Base-by-base conservation (phyloP, 257 asterid genomes). In the Leonotis leonurus region DNA sequence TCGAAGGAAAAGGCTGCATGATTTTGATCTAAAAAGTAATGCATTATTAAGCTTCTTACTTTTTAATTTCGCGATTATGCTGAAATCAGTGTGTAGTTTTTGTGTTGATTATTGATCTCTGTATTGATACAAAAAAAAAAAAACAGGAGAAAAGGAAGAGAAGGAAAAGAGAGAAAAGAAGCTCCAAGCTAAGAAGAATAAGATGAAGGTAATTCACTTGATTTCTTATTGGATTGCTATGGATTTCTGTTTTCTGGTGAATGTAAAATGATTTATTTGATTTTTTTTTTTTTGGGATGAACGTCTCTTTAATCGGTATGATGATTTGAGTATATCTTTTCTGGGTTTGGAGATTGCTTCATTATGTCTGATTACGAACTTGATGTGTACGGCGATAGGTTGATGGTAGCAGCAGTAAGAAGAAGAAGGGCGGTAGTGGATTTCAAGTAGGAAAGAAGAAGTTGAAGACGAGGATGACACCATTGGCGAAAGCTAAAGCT, bases 371-470 rank as follows among this genome's bases (percentile, higher is more conserved):
- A 35, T 3, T 1, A 49, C 6, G 12, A 35, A 29, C 30, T 41
- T 58, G 56, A 60, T 61, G 68, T 70, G 71, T 64, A 37, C 2
- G 30, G 60, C 76, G 64, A 36, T 76, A 93, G 97, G 96, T 93
- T 72, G 97, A 89, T 80, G 94, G 95, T 70, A 72, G 76, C 72
- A 78, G 74, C 76, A 79, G 59, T 57, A 83, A 79, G 82, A 89
- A 86, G 77, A 85, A 83, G 87, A 90, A 76, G 65, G 81, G 84
- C 68, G 83, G 75, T 32, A 64, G 79, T 73, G 83, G 90, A 48
- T 93, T 86, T 83, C 92, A 78, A 75, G 99, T 93, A 46, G 99
- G 99, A 40, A 93, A 89, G 94, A 89, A 85, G 48, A 93, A 81
- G 80, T 65, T 93, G 84, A 89, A 93, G 72, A 93, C 90, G 1